These are phyloP conservation scores for Penicillium sp. DNA, from an alignment of 2,329 filamentous ascomycete genomes.

Conservation along the genomic window DNA sequence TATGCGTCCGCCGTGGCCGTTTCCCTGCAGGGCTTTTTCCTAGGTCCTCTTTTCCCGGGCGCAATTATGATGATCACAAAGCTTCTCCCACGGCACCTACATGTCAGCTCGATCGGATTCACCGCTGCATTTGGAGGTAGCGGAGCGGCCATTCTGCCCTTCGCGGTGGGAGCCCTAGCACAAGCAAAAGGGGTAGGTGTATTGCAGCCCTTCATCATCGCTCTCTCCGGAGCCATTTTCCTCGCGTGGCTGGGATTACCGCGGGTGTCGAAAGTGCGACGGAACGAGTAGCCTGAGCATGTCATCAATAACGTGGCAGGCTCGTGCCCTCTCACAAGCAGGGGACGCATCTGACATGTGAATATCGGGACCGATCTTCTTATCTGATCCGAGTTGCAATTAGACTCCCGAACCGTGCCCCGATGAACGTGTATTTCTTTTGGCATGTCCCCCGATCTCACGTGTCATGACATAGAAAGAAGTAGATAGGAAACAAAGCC, in stretches of 20 bases:
- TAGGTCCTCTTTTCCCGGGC: slow-evolving; percentile 74
- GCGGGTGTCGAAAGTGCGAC: slow-evolving; percentile 17
- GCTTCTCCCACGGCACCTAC: slow-evolving; percentile 65
- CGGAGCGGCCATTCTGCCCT: slow-evolving; percentile 54
- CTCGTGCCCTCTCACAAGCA: slow-evolving; percentile 10
- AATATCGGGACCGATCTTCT: slow-evolving; percentile 16
- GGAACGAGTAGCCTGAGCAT: slow-evolving; percentile 8
- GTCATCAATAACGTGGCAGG: neutral
- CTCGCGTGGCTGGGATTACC: slow-evolving; percentile 47
- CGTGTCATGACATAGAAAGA: neutral
- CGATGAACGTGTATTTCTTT: neutral
- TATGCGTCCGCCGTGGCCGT: slow-evolving; percentile 69
- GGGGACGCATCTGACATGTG: slow-evolving; percentile 5
- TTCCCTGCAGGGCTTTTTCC: slow-evolving; percentile 69
- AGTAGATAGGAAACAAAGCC: neutral
- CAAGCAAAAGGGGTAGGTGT: slow-evolving; percentile 57
- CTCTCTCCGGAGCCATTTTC: slow-evolving; percentile 49
- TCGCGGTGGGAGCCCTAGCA: slow-evolving; percentile 45
- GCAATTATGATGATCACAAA: slow-evolving; percentile 70
- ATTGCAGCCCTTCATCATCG: slow-evolving; percentile 57
- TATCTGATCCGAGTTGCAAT: slow-evolving; percentile 22
- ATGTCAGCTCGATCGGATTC: slow-evolving; percentile 77
- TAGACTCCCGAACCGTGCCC: slow-evolving; percentile 9
- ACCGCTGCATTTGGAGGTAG: slow-evolving; percentile 70
- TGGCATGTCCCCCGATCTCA: neutral